Evolutionary conservation across 2,329 filamentous ascomycete species (phyloP).

Genomic region (Cordyceps javanica): DNA sequence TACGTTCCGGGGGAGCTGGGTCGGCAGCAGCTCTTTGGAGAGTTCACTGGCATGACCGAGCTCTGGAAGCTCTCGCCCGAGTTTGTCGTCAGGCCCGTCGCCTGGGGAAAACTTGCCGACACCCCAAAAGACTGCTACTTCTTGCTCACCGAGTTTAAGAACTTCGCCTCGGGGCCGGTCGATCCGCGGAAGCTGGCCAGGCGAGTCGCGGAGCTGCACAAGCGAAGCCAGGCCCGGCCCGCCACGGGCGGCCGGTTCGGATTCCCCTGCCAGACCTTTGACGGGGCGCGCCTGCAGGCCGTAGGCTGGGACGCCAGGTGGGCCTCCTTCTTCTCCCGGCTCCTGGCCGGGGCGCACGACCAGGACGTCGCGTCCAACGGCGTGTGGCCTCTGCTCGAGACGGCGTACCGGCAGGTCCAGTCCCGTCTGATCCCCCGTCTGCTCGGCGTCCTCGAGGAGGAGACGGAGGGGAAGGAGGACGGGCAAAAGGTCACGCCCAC

Average conservation of each 20-base stretch:
- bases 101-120: constrained; percentile 21
- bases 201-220: constrained; percentile 20
- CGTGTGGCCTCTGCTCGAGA: constrained; percentile 16
- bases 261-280: constrained; percentile 25
- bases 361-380: constrained; percentile 27
- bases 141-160: constrained; percentile 24
- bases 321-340: constrained; percentile 27
- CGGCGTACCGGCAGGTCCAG: constrained; percentile 15
- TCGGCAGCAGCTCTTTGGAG: constrained; percentile 20
- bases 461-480: too few relatives aligned
- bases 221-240: constrained; percentile 17
- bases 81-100: constrained; percentile 24
- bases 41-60: constrained; percentile 25
- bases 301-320: constrained; percentile 28
- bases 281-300: constrained; percentile 22
- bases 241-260: constrained; percentile 26
- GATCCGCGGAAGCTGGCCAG: constrained; percentile 14
- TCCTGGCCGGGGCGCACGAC: constrained; percentile 23
- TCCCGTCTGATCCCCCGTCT: constrained; percentile 24
- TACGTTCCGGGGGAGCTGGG: constrained; percentile 14
- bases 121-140: constrained; percentile 20
- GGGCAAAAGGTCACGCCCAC: constrained; percentile 25
- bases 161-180: constrained; percentile 20
- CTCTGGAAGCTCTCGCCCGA: constrained; percentile 22
- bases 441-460: constrained; percentile 22